Conservation (phyloP, 345 rosid species). For the Sapria himalayana region DNA sequence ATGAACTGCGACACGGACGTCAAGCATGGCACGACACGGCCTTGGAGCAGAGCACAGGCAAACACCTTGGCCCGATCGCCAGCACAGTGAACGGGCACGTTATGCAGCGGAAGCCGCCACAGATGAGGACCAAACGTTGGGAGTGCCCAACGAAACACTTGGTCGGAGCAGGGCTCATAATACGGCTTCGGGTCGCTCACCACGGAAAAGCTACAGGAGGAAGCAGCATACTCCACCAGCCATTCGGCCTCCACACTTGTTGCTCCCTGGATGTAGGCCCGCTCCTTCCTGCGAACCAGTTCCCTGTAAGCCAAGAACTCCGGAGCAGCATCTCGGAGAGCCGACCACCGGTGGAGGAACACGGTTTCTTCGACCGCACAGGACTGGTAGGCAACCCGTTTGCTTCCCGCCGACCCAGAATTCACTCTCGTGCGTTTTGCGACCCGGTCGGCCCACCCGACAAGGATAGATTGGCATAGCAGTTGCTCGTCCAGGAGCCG, state of each 20-base stretch:
- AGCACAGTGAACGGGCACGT: conserved; percentile 13
- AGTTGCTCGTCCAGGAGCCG: conserved; percentile 47
- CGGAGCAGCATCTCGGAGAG: conserved; percentile 44
- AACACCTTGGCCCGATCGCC: conserved; percentile 29
- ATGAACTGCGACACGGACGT: conserved; percentile 17
- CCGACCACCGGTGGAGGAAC: conserved; percentile 63
- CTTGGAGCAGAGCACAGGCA: conserved; percentile 59
- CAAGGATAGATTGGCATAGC: conserved; percentile 57
- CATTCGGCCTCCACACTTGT: conserved; percentile 57
- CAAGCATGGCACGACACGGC: conserved; percentile 57
- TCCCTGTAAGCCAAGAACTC: conserved; percentile 73
- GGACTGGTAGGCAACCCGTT: conserved; percentile 39
- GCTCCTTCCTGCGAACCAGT: conserved; percentile 38
- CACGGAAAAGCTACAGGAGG: conserved; percentile 38
- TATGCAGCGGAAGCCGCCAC: conserved; percentile 56
- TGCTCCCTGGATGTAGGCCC: conserved; percentile 77
- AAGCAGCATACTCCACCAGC: conserved; percentile 42
- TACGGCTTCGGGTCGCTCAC: conserved; percentile 40
- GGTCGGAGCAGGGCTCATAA: conserved; percentile 35
- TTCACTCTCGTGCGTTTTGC: conserved; percentile 31
- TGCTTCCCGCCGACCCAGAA: conserved; percentile 14
- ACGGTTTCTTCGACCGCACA: conserved; percentile 47
- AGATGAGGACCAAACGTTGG: conserved; percentile 48
- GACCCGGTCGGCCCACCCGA: conserved; percentile 95
- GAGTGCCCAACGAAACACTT: conserved; percentile 29